Percentiles rank a stretch among this genome's conserved stretches.
Evolutionary conservation across 1,284 basidiomycete species (phyloP).

Genomic region (Heterobasidion irregulare): DNA sequence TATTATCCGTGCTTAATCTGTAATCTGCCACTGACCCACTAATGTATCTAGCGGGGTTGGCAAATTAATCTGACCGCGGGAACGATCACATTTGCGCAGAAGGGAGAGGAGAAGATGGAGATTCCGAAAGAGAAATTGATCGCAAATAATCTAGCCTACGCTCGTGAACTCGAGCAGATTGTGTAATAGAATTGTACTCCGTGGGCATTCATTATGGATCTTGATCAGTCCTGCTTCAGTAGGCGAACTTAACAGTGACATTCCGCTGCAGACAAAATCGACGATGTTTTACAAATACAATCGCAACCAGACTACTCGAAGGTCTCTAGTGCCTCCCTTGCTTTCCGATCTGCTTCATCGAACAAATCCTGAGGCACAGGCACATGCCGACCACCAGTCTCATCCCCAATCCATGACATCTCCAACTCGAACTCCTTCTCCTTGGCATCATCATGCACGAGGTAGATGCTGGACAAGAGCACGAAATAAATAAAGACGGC

Average conservation of each 20-base stretch:
- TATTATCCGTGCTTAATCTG: conserved; percentile 16
- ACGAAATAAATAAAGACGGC: neutral
- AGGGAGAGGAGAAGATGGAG: conserved; percentile 69
- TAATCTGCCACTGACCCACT: neutral
- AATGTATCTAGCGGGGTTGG: conserved; percentile 54
- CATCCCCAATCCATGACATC: conserved; percentile 92
- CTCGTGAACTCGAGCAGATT: conserved; percentile 83
- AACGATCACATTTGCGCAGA: conserved; percentile 58
- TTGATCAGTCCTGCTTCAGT: neutral
- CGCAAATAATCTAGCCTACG: conserved; percentile 65
- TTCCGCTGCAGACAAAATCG: too few species aligned
- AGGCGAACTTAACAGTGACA: too few species aligned
- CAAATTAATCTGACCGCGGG: conserved; percentile 55
- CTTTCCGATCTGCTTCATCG: conserved; percentile 83
- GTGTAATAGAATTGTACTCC: conserved; percentile 39
- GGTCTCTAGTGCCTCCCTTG: conserved; percentile 82
- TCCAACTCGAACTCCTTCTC: conserved; percentile 99
- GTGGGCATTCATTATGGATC: neutral
- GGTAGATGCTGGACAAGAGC: conserved; percentile 68
- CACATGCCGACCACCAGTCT: conserved; percentile 76
- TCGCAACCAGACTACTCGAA: conserved; percentile 58
- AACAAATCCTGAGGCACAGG: conserved; percentile 82
- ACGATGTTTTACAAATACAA: conserved; percentile 7
- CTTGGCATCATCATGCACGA: conserved; percentile 95
- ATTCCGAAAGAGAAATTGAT: conserved; percentile 81